A percentile compares a stretch with the other conserved stretches of the same genome.
Evolutionary conservation across 768 basidiomycete species (phyloP).

Genomic region (Infundibulicybe gibba): DNA sequence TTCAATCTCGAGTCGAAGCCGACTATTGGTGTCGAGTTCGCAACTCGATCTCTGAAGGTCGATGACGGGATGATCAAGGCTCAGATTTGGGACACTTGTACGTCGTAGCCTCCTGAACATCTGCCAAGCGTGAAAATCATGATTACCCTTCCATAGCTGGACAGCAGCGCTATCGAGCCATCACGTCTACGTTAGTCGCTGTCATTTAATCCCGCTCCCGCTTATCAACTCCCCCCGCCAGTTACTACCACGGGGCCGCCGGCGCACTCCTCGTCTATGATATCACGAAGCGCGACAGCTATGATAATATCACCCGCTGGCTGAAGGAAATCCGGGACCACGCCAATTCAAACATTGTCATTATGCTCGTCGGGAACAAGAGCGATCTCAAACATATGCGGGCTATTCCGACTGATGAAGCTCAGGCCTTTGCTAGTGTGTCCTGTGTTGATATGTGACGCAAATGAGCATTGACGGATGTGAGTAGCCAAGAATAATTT

Average conservation of each 20-base stretch:
- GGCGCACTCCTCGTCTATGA: constrained; percentile 93
- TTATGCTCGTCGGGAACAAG: constrained; percentile 98
- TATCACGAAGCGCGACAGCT: constrained; percentile 92
- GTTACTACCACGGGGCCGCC: constrained; percentile 98
- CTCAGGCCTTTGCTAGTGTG: constrained; percentile 85
- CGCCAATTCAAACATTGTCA: constrained; percentile 89
- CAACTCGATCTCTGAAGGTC: constrained; percentile 92
- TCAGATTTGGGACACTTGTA: constrained; percentile 99
- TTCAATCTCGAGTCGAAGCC: constrained; percentile 99
- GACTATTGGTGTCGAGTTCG: constrained; percentile 99
- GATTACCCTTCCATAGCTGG: constrained; percentile 75
- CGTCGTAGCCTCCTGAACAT: constrained; percentile 18
- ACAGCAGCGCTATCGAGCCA: constrained; percentile 96
- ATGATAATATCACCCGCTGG: constrained; percentile 93
- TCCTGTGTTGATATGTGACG: constrained; percentile 10
- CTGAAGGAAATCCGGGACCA: constrained; percentile 95
- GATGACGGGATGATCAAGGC: constrained; percentile 97
- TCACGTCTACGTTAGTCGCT: constrained; percentile 82
- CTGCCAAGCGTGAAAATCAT: constrained; percentile 5
- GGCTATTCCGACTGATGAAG: constrained; percentile 97
- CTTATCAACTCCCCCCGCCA: constrained; percentile 23
- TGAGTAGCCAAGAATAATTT: constrained; percentile 79
- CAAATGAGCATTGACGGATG: constrained; percentile 5
- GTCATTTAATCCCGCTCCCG: constrained; percentile 1
- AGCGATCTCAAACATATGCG: constrained; percentile 97